Conservation (phyloP, 345 rosid genomes). For the Crucihimalaya himalaica region DNA sequence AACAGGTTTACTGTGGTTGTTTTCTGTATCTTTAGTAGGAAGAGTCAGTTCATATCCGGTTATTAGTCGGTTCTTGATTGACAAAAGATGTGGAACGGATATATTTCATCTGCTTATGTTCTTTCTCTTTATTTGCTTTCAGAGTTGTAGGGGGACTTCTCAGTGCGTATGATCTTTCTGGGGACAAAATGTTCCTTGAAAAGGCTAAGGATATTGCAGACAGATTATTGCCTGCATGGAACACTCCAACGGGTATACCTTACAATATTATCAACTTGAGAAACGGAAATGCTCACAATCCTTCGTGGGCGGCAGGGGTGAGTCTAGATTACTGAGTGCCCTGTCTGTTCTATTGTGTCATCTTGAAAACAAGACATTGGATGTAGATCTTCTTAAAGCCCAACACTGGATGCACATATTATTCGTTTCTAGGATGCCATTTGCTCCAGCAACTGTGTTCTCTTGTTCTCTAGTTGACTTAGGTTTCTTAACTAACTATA, state of each 20-base stretch:
- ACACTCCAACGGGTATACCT: slow-evolving; percentile 83
- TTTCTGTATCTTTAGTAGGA: slow-evolving; percentile 30
- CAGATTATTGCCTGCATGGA: slow-evolving; percentile 96
- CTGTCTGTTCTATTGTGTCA: background rate
- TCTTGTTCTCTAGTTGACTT: background rate
- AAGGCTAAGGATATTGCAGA: slow-evolving; percentile 97
- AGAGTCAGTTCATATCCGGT: slow-evolving; percentile 21
- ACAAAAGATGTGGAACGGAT: slow-evolving; percentile 5
- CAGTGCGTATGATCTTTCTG: slow-evolving; percentile 92
- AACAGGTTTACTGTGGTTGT: slow-evolving; percentile 67
- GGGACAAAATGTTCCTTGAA: slow-evolving; percentile 83
- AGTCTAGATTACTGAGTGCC: slow-evolving; percentile 40
- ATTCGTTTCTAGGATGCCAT: background rate
- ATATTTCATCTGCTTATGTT: slow-evolving; percentile 16
- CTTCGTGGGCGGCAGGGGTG: slow-evolving; percentile 93
- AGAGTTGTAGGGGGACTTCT: slow-evolving; percentile 99
- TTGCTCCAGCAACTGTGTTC: background rate
- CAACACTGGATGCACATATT: background rate
- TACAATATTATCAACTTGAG: slow-evolving; percentile 84
- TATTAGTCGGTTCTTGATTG: slow-evolving; percentile 21
- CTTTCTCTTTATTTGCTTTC: slow-evolving; percentile 31
- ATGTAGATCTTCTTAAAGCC: background rate
- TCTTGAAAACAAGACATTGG: background rate
- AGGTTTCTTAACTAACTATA: background rate
- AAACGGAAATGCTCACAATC: slow-evolving; percentile 75